Evolutionary conservation across 257 asterid genomes (phyloP), one percentile per base, ranked within the genome.

Genomic region (Nicotiana otophora): DNA sequence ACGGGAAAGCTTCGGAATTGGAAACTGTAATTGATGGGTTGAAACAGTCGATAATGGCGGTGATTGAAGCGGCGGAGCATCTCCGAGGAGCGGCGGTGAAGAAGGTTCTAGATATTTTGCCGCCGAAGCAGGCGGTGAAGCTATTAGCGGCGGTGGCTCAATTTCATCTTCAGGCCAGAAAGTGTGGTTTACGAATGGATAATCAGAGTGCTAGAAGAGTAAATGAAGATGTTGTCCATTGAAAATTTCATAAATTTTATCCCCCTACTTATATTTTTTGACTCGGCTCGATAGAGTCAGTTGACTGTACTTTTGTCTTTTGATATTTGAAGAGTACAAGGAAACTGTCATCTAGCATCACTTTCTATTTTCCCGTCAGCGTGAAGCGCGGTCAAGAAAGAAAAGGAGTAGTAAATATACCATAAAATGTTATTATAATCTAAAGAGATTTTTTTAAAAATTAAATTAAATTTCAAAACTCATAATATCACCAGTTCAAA

Each of bases 151-250:
- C 78, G 10, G 78, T 63, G 3, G 68, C 65, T 33, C 42, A 86
- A 19, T 84, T 84, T 84, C 51, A 81, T 85, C 60, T 86, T 4
- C 84, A 80, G 53, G 85, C 83, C 2, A 87, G 93, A 61, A 82
- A 36, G 68, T 84, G 75, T 88, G 94, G 93, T 3, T 0, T 82
- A 58, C 85, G 83, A 76, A 87, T 62, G 30, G 92, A 88, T 66
- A 8, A 64, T n/a, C 51, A 53, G 76, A 85, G 81, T 1, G 62
- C 34, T 20, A 10, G 10, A 69, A 69, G 19, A 46, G 20, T 69
- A 9, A 70, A 39, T n/a, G 33, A 39, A 5, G 77, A 69, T 69
- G 39, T 69, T 69, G 36, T 2, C 33, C 14, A 4, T 19, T 68
- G 77, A 67, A 42, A 1, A 34, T 7, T 66, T 17, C 28, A 42